These are phyloP conservation scores for Chloris gayana DNA, from an alignment of 176 grass and related monocot genomes.

Conservation along the genomic window DNA sequence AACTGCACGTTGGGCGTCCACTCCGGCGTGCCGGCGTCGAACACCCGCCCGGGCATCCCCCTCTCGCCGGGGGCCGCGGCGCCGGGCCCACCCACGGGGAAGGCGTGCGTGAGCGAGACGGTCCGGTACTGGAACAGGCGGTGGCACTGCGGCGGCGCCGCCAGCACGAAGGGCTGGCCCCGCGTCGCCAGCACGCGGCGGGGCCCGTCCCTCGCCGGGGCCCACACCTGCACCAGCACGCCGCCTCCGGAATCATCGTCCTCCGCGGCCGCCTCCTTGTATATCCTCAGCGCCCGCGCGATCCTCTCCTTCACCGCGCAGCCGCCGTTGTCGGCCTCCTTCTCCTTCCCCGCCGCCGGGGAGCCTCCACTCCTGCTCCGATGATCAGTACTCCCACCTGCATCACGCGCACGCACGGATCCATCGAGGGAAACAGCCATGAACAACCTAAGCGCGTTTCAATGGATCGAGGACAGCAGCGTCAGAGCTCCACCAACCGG, in stretches of 20 bases:
- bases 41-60: constrained; percentile 77
- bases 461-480: background rate
- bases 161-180: constrained; percentile 81
- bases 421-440: background rate
- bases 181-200: constrained; percentile 72
- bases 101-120: constrained; percentile 65
- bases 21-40: constrained; percentile 71
- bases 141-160: constrained; percentile 50
- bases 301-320: constrained; percentile 70
- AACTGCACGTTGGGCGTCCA: constrained; percentile 97
- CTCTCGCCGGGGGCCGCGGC: constrained; percentile 44
- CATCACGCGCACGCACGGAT: constrained; percentile 16
- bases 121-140: constrained; percentile 81
- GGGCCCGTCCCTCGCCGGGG: constrained; percentile 64
- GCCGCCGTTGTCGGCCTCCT: background rate
- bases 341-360: no score
- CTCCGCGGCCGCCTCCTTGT: constrained; percentile 54
- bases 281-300: constrained; percentile 75
- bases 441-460: no score
- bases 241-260: background rate
- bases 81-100: constrained; percentile 63
- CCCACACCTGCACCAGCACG: constrained; percentile 88
- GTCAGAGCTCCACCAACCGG: background rate
- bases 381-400: background rate
- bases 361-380: background rate